Conservation (phyloP, 2,329 filamentous ascomycete genomes). For the Stemphylium lycopersici region DNA sequence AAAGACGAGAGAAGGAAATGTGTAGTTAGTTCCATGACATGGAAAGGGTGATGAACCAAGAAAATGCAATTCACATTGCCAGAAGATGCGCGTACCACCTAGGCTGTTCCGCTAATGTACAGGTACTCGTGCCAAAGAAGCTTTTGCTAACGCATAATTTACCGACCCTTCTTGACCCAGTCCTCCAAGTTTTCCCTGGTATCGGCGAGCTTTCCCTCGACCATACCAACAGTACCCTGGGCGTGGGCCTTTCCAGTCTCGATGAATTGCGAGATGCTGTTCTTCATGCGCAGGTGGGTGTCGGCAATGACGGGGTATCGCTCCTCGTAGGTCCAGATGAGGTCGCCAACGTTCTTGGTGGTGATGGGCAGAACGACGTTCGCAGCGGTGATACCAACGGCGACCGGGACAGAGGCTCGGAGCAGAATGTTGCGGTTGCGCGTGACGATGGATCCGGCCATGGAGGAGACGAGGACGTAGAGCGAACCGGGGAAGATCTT, state of each 20-base stretch:
- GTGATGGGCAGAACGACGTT: constrained; percentile 88
- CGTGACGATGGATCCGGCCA: constrained; percentile 91
- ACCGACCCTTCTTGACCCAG: constrained; percentile 92
- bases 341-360: constrained; percentile 83
- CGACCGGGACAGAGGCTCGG: constrained; percentile 75
- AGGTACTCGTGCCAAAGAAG: constrained; percentile 19
- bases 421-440: constrained; percentile 87
- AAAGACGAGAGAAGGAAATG: neutral
- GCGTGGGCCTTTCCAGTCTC: constrained; percentile 77
- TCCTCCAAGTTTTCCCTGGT: constrained; percentile 79
- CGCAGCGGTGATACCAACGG: constrained; percentile 80
- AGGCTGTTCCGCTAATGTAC: constrained; percentile 22
- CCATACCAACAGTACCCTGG: constrained; percentile 70
- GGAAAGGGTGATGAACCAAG: neutral
- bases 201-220: constrained; percentile 80
- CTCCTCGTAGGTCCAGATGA: constrained; percentile 93
- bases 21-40: neutral
- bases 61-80: constrained; percentile 10
- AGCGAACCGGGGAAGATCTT: constrained; percentile 85
- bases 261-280: constrained; percentile 71
- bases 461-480: constrained; percentile 91
- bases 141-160: constrained; percentile 36
- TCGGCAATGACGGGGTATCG: constrained; percentile 82
- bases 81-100: constrained; percentile 3
- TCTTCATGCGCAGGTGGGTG: constrained; percentile 74